Base-by-base conservation (phyloP, 2,329 filamentous ascomycete genomes). In the Pestalotiopsis sp. region DNA sequence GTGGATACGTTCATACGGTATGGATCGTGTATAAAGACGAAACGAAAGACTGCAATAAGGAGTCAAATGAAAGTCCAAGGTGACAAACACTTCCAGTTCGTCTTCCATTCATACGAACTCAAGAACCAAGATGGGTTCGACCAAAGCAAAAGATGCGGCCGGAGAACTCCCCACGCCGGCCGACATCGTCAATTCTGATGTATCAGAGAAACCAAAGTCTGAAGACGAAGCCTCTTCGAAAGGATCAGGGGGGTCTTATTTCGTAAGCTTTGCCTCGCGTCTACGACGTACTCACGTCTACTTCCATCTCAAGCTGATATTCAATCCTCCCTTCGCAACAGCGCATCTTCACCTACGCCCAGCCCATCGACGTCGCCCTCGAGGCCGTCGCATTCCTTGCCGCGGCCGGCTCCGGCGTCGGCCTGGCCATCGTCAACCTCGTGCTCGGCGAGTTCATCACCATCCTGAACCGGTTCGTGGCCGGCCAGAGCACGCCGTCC, bases 381-480 rank as follows among this genome's bases (percentile, higher is more conserved):
- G 62, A 64, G 41, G 11, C 20, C 39, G 12, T 64, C 17, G 62
- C 62, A 14, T 64, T 64, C 14, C 7, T 64, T 4, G 38, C 62
- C 27, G 62, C 62, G 23, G 23, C 41, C 9, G 36, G n/a, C 23
- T 64, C 62, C 0, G 62, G 62, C 7, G 62, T 64, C 39, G 62
- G 20, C 4, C 23, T 64, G 9, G 62, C 62, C 39, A 64, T 64
- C 23, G 62, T 64, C 62, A 64, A 64, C 41, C 36, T 64, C 11
- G 62, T 64, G n/a, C n/a, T 64, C 4, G 62, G 62, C 7, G 12
- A 36, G 4, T 64, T 64, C 62, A 45, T 64, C 39, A 64, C 62
- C 39, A 25, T 64, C 3, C 62, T 64, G 1, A 64, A 27, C 36
- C 27, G 17, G 6, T 64, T 49, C 62, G 41, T 61, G n/a, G 59